Conservation (phyloP, 371 early-diverging fungal genomes). For the Haplosporangium sp. region DNA sequence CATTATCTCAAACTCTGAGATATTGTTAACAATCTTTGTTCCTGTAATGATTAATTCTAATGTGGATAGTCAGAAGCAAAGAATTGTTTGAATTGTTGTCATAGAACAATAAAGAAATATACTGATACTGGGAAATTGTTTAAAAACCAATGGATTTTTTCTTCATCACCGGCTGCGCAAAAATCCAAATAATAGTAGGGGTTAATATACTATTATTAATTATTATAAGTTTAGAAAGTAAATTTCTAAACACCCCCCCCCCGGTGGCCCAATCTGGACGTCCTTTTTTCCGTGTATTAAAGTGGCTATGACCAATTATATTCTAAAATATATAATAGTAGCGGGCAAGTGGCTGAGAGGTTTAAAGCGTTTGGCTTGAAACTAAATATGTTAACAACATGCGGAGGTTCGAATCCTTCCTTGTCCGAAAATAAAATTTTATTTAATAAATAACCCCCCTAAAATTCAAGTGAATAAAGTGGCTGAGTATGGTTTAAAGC, state of each 20-base stretch:
- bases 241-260: conserved; percentile 1
- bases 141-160: background rate
- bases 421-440: conserved; percentile 17
- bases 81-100: too few relatives aligned
- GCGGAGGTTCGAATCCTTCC: conserved; percentile 19
- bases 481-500: too few relatives aligned
- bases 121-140: too few relatives aligned
- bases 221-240: conserved; percentile 6
- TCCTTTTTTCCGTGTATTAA: background rate
- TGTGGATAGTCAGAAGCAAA: too few relatives aligned
- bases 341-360: background rate
- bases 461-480: too few relatives aligned
- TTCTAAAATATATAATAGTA: conserved; percentile 25
- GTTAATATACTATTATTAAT: conserved; percentile 11
- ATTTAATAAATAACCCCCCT: too few relatives aligned
- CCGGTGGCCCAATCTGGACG: background rate
- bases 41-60: too few relatives aligned
- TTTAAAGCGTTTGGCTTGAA: too few relatives aligned
- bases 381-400: too few relatives aligned
- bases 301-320: conserved; percentile 18
- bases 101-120: too few relatives aligned
- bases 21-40: too few relatives aligned
- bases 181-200: conserved; percentile 4
- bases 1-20: too few relatives aligned
- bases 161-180: background rate